These are phyloP conservation scores for Blepharisma undulans DNA, from an alignment of 169 alveolate species.

Conservation along the genomic window DNA sequence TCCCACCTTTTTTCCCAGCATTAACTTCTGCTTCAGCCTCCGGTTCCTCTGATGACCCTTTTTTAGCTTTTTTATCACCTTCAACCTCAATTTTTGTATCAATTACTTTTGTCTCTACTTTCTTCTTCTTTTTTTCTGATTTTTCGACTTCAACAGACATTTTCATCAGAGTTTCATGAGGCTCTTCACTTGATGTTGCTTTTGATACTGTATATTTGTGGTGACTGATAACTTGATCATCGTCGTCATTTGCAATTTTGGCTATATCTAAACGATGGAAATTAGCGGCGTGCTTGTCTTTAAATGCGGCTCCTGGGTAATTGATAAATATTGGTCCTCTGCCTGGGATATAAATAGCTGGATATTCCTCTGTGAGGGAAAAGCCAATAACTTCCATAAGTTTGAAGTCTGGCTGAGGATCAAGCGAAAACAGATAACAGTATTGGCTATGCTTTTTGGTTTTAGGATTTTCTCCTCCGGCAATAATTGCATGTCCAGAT, in stretches of 20 bases:
- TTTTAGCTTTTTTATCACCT: neutral
- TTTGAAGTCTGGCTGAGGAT: neutral
- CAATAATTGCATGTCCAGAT: neutral
- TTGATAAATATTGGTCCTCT: neutral
- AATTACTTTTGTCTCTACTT: neutral
- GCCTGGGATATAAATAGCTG: neutral
- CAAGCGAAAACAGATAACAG: neutral
- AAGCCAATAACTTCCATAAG: neutral
- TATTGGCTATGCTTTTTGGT: neutral
- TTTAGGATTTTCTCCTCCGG: neutral
- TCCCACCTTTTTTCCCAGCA: neutral
- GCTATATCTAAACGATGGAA: neutral
- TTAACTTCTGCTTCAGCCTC: neutral
- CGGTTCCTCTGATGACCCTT: neutral
- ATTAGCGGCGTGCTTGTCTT: neutral
- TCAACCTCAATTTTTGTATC: neutral
- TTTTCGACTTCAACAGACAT: neutral
- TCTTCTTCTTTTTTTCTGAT: neutral
- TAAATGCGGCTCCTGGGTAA: neutral
- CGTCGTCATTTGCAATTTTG: neutral
- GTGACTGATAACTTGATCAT: neutral
- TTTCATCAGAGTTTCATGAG: neutral
- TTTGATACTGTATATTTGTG: neutral
- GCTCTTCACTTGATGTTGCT: neutral
- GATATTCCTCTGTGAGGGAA: neutral